Base-by-base conservation (phyloP, 208 protist species). In the Acanthamoeba triangularis region DNA sequence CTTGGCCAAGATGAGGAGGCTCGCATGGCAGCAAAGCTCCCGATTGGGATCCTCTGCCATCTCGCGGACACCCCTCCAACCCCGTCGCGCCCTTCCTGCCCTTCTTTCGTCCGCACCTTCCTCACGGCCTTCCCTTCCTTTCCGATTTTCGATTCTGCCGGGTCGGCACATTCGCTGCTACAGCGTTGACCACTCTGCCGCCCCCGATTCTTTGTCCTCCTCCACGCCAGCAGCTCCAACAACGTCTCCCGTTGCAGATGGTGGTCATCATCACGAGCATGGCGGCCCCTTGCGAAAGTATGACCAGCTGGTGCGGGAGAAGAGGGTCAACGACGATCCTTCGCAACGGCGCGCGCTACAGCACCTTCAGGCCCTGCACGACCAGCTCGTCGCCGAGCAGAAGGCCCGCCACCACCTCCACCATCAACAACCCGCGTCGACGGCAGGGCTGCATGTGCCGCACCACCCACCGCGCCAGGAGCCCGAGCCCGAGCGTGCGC, bases 311-410 rank as follows among this genome's bases (percentile, higher is more conserved):
- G 59, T 97, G 0, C 78, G 44, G 7, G 65, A 95, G 16, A 61
- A 82, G 23, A 96, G 95, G 35, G 94, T 97, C 7, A 97, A 80
- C 44, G 54, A 78, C 2, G 96, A 97, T n/a, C 54, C 69, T 0
- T 41, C 95, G 44, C 96, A 97, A 56, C 85, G 88, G 18, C 30
- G 76, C 44, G 95, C 96, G 30, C 84, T 97, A 63, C 72, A 96
- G 52, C 30, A 93, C 72, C 49, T 97, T 11, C 96, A 97, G 59
- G 56, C 63, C 25, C 63, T 97, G 13, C 96, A 96, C 72, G 74
- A 97, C 56, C 96, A 97, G 35, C 54, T 76, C 28, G 33, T 76
- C 5, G 61, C 63, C 87, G 61, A 94, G 56, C 41, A 61, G 30
- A 74, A 85, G 69, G 85, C 54, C 16, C 54, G 52, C 35, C 52